Evolutionary conservation across 306 rosid species (phyloP).

Genomic region (Cajanus cajan): DNA sequence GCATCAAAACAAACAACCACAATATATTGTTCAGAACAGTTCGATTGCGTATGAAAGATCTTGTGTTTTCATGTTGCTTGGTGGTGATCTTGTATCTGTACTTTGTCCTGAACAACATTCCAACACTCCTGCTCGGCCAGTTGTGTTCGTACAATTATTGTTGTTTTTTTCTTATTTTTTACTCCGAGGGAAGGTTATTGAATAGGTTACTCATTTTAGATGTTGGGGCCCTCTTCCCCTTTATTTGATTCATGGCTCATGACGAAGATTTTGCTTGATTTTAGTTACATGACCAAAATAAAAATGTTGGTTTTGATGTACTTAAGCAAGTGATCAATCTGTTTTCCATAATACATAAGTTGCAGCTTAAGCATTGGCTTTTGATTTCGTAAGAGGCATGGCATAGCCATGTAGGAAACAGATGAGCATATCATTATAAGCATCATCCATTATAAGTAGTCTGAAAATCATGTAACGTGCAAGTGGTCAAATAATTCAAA

Average conservation of each 20-base stretch:
- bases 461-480: constrained; percentile 22
- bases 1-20: constrained; percentile 36
- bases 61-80: constrained; percentile 33
- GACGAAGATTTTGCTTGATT: not conserved
- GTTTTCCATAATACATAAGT: not conserved
- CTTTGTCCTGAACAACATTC: constrained; percentile 63
- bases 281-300: not conserved
- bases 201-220: constrained; percentile 23
- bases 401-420: not conserved
- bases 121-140: constrained; percentile 52
- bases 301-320: not conserved
- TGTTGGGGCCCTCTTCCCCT: constrained; percentile 4
- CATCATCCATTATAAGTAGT: not conserved
- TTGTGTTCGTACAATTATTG: constrained; percentile 53
- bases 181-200: constrained; percentile 35
- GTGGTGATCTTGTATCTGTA: constrained; percentile 41
- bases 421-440: not conserved
- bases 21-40: constrained; percentile 27
- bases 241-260: not conserved
- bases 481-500: constrained; percentile 23
- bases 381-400: not conserved
- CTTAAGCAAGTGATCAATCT: not conserved
- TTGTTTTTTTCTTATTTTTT: constrained; percentile 18
- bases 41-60: constrained; percentile 29
- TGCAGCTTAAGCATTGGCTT: not conserved